Percentiles rank a stretch among this genome's conserved stretches.
Conservation (phyloP, 768 basidiomycete genomes). For the Boletus barrowsii region DNA sequence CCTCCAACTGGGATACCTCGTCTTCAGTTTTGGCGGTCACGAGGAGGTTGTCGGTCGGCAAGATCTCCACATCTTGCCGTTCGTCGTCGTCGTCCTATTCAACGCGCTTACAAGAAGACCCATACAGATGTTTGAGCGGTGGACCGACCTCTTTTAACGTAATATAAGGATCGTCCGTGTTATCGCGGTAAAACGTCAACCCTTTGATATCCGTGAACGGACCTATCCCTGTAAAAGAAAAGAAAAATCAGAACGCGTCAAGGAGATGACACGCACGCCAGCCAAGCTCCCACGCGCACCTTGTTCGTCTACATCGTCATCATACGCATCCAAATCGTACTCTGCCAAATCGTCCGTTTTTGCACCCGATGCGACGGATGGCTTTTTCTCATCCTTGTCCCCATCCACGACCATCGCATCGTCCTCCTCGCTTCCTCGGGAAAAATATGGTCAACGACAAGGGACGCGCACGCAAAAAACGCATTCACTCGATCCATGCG, state of each 20-base stretch:
- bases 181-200: conserved; percentile 85
- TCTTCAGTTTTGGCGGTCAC: conserved; percentile 94
- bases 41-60: conserved; percentile 89
- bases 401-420: conserved; percentile 65
- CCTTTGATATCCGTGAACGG: conserved; percentile 97
- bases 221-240: conserved; percentile 49
- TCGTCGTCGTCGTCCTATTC: conserved; percentile 60
- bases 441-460: conserved; percentile 6
- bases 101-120: background rate
- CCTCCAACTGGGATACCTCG: conserved; percentile 92
- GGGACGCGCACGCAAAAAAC: conserved; percentile 4
- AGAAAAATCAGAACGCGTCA: background rate
- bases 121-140: background rate
- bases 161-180: conserved; percentile 94
- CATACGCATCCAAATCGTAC: conserved; percentile 91
- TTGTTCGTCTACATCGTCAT: conserved; percentile 60
- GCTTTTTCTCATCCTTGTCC: conserved; percentile 10
- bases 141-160: conserved; percentile 83
- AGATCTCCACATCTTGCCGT: conserved; percentile 83
- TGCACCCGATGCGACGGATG: conserved; percentile 28
- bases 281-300: conserved; percentile 16
- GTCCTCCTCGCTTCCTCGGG: conserved; percentile 42
- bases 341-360: conserved; percentile 69
- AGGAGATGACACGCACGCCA: background rate
- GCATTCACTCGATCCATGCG: conserved; percentile 87